Conservation (phyloP, 768 basidiomycete species). For the Lactifluus subvellereus region DNA sequence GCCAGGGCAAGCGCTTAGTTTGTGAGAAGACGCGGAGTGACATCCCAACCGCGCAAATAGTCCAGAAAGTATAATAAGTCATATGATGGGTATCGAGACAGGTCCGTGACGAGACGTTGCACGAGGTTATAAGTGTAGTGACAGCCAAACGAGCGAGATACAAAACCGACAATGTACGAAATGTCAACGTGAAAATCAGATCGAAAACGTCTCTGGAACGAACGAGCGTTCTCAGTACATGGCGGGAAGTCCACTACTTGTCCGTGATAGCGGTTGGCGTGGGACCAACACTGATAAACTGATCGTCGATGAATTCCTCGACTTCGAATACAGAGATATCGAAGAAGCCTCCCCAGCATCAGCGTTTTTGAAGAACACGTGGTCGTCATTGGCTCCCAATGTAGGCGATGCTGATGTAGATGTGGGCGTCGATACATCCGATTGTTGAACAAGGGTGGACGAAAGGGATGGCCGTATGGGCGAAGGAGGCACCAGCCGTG, state of each 20-base stretch:
- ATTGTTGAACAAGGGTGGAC: conserved; percentile 17
- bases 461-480: conserved; percentile 29
- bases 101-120: background rate
- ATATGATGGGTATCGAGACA: conserved; percentile 12
- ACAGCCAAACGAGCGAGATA: background rate
- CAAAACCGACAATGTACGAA: background rate
- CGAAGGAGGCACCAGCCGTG: conserved; percentile 27
- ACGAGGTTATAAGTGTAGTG: background rate
- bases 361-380: conserved; percentile 7
- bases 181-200: background rate
- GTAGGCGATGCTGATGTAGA: conserved; percentile 20
- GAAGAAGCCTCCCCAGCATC: conserved; percentile 20
- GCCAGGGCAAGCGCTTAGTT: background rate
- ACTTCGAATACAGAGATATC: conserved; percentile 46
- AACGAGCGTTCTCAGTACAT: conserved; percentile 10
- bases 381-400: conserved; percentile 18
- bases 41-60: background rate
- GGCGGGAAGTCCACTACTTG: conserved; percentile 28
- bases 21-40: background rate
- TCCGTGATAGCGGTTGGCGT: conserved; percentile 39
- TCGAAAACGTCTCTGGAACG: background rate
- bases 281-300: conserved; percentile 52
- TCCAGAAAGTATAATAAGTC: conserved; percentile 11
- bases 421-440: conserved; percentile 14
- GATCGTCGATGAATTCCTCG: conserved; percentile 61